These are phyloP conservation scores for Phytophthora nicotianae DNA, from an alignment of 352 stramenopile species.

Conservation along the genomic window DNA sequence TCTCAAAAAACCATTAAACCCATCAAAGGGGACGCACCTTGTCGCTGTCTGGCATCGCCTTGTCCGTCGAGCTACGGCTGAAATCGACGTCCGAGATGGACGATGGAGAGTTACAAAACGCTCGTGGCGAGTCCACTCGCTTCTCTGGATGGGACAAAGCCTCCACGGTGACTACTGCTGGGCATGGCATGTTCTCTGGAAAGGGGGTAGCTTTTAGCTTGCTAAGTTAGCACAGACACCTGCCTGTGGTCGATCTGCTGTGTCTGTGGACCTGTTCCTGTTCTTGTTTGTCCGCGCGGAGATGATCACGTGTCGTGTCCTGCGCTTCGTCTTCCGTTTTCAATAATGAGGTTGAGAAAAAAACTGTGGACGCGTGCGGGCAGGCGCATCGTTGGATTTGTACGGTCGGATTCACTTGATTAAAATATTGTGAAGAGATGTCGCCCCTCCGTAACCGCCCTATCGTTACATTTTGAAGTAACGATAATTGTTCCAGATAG, in stretches of 20 bases:
- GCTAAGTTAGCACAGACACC: conserved; percentile 23
- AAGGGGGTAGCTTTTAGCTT: conserved; percentile 7
- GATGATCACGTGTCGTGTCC: background rate
- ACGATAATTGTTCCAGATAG: background rate
- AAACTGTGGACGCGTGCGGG: conserved; percentile 5
- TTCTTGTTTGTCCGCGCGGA: background rate
- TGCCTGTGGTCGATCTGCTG: conserved; percentile 13
- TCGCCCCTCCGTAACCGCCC: conserved; percentile 15
- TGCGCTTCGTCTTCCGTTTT: conserved; percentile 22
- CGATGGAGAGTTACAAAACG: conserved; percentile 61
- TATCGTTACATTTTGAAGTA: conserved; percentile 2
- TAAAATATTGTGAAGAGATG: conserved; percentile 12
- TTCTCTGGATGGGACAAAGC: conserved; percentile 26
- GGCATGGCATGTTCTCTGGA: conserved; percentile 24
- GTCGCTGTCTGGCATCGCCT: conserved; percentile 12
- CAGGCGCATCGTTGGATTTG: background rate
- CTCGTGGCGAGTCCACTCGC: conserved; percentile 41
- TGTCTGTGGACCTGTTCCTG: conserved; percentile 4
- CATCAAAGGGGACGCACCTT: conserved; percentile 40
- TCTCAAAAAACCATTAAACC: conserved; percentile 1
- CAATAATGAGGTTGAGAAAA: conserved; percentile 22
- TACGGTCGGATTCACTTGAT: background rate
- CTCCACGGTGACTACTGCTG: conserved; percentile 14
- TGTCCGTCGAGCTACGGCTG: conserved; percentile 14
- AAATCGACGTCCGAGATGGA: conserved; percentile 69